Evolutionary conservation across 495 filamentous ascomycete species (phyloP), one percentile per base, ranked within the genome.

Genomic region (Chaetomium cochliodes): DNA sequence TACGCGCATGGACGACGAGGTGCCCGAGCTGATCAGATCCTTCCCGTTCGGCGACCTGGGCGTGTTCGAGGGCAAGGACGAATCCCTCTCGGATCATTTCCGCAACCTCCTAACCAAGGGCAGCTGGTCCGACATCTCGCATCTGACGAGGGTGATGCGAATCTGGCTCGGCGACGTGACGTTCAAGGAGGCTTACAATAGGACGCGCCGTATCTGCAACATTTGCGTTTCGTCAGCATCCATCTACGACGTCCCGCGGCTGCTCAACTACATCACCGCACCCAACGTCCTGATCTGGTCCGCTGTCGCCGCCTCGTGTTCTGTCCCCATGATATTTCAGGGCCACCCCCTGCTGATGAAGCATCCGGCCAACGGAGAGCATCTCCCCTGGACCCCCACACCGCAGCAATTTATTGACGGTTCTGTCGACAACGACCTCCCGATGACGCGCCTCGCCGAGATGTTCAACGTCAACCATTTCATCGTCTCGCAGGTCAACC

Each of bases 381-480:
- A 90, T 13, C 83, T 85, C 15, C 88, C 89, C 0, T 97, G 93
- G 93, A 92, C 92, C 69, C 89, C 90, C 13, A 85, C 89, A 9
- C 88, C 90, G 20, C 89, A 90, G 68, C 85, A 84, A 65, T 97
- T 88, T 82, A 96, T 97, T 51, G 93, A 98, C 74, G 93, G 93
- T 6, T 96, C 92, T 0, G 91, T 98, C 5, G 92, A 97, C 68
- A 92, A 92, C 64, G 93, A 98, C 76, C 82, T 98, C 2, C 93
- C 93, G 23, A 96, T 96, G 90, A 92, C 87, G 51, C 83, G 90
- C 12, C 80, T 98, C 13, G 88, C 92, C 0, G 93, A 97, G 68
- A 93, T 97, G 90, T 96, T 97, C 77, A 96, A 97, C 71, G 92
- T 97, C 76, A 98, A 97, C 72, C 92, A 97, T 72, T 97, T 96